A percentile compares a stretch with the other conserved stretches of the same genome.
Evolutionary conservation across 169 alveolate species (phyloP).

Genomic region (Toxoplasma gondii): DNA sequence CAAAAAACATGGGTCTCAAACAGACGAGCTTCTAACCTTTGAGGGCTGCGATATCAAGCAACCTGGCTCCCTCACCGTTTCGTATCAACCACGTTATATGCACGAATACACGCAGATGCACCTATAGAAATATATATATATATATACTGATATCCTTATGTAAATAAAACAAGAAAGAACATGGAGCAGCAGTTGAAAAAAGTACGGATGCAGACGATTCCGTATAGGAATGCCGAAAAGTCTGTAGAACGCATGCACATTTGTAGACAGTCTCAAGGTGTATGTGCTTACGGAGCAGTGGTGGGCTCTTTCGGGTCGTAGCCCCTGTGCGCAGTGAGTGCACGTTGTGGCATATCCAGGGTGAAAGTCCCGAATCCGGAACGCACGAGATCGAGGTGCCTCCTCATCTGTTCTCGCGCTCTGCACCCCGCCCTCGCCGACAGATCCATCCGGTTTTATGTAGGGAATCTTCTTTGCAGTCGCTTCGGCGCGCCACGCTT

Average conservation of each 20-base stretch:
- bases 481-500: not conserved
- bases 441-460: not conserved
- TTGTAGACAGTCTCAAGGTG: not conserved
- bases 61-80: too few species aligned
- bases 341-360: not conserved
- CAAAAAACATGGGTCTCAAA: too few species aligned
- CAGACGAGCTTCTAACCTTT: too few species aligned
- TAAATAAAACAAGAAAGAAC: too few species aligned
- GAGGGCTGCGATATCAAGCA: too few species aligned
- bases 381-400: not conserved
- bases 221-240: too few species aligned
- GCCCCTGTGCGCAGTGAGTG: not conserved
- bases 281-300: conserved; percentile 34
- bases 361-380: not conserved
- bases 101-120: too few species aligned
- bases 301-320: conserved; percentile 16
- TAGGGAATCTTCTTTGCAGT: not conserved
- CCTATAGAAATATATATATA: too few species aligned
- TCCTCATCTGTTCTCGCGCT: not conserved
- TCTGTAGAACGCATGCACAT: not conserved
- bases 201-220: too few species aligned
- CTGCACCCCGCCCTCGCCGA: not conserved
- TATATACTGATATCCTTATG: too few species aligned
- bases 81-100: too few species aligned
- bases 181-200: too few species aligned